phyloP scores from a whole-genome alignment of 2,329 filamentous ascomycete species.

The Aspergillus ustus region DNA sequence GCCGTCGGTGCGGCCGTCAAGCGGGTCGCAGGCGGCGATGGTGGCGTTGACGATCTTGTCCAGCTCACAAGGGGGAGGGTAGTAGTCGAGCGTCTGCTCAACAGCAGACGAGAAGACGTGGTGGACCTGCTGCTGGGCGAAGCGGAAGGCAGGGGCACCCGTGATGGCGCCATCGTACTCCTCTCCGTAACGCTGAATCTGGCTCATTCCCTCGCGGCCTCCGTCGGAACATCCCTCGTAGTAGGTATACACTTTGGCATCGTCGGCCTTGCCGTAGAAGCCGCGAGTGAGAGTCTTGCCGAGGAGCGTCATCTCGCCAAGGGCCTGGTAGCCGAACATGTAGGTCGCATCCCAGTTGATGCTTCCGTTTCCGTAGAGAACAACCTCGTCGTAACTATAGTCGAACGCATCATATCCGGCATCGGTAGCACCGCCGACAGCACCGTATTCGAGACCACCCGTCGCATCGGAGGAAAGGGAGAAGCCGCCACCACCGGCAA shows the following conservation, averaged over 20 bases:
- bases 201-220: constrained; percentile 57
- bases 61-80: constrained; percentile 43
- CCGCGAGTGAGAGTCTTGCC: constrained; percentile 51
- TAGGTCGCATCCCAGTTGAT: constrained; percentile 40
- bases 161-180: constrained; percentile 53
- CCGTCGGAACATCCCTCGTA: constrained; percentile 62
- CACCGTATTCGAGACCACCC: constrained; percentile 50
- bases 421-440: constrained; percentile 47
- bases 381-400: constrained; percentile 42
- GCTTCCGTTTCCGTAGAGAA: constrained; percentile 54
- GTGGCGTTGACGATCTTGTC: constrained; percentile 55
- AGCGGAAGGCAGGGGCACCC: constrained; percentile 55
- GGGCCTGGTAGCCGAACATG: constrained; percentile 52
- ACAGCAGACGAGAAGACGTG: constrained; percentile 47
- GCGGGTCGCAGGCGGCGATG: constrained; percentile 58
- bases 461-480: constrained; percentile 44
- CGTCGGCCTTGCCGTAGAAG: constrained; percentile 43
- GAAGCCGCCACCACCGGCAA: constrained; percentile 52
- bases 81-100: constrained; percentile 48
- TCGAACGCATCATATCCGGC: constrained; percentile 52
- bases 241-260: constrained; percentile 48
- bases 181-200: constrained; percentile 56
- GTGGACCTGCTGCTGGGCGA: constrained; percentile 49
- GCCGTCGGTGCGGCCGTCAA: constrained; percentile 61
- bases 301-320: constrained; percentile 56